These are phyloP conservation scores for Xanthoconium stramineum DNA, from an alignment of 768 basidiomycete genomes.

Conservation along the genomic window DNA sequence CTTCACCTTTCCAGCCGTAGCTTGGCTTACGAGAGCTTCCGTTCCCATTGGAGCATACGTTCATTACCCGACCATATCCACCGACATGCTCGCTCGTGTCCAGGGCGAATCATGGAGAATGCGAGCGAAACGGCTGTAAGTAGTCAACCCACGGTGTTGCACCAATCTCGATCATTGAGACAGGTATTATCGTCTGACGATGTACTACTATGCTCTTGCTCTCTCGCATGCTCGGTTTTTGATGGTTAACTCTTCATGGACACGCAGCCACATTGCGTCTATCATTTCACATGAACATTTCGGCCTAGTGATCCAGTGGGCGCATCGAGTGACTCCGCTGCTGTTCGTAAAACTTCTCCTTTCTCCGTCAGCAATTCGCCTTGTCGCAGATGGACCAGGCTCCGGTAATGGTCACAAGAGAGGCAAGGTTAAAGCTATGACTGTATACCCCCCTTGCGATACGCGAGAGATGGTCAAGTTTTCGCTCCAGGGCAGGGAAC, in stretches of 20 bases:
- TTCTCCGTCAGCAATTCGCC: conserved; percentile 1
- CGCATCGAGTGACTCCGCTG: conserved; percentile 44
- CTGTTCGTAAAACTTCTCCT: conserved; percentile 32
- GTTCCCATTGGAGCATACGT: conserved; percentile 87
- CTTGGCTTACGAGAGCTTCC: conserved; percentile 46
- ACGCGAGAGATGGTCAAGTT: conserved; percentile 66
- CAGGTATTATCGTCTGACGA: conserved; percentile 89
- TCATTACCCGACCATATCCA: conserved; percentile 96
- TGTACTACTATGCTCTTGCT: conserved; percentile 75
- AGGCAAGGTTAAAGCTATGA: conserved; percentile 24
- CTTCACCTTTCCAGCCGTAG: conserved; percentile 82
- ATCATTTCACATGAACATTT: conserved; percentile 54
- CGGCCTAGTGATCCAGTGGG: conserved; percentile 46
- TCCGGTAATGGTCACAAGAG: background rate
- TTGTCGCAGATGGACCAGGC: background rate
- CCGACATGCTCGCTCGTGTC: conserved; percentile 88
- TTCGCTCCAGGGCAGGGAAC: conserved; percentile 50
- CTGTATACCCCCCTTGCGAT: conserved; percentile 93
- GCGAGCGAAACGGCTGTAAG: conserved; percentile 26
- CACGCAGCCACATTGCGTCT: conserved; percentile 74
- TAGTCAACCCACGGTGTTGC: background rate
- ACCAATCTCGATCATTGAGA: background rate
- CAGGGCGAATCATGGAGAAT: conserved; percentile 27
- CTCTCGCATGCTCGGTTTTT: conserved; percentile 71
- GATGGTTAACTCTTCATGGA: conserved; percentile 98